Evolutionary conservation across 2,329 filamentous ascomycete genomes (phyloP).

Genomic region (Paecilomyces sp.): DNA sequence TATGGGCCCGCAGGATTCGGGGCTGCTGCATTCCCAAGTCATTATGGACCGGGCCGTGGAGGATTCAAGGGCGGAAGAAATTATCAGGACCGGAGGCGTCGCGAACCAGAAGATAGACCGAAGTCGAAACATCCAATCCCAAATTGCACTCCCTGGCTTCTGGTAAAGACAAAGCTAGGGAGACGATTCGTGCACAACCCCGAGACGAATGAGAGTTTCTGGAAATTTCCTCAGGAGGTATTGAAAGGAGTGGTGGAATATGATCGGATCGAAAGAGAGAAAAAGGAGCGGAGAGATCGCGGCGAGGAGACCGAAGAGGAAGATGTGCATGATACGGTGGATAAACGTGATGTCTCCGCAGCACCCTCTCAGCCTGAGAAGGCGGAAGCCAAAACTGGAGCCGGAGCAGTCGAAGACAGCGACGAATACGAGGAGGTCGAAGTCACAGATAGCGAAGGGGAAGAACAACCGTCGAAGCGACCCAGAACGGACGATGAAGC

Average conservation of each 20-base stretch:
- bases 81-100: constrained; percentile 53
- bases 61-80: constrained; percentile 45
- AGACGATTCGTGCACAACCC: constrained; percentile 87
- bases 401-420: constrained; percentile 46
- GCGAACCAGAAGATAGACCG: constrained; percentile 71
- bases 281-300: constrained; percentile 50
- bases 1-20: constrained; percentile 15
- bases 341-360: not conserved
- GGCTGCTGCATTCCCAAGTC: constrained; percentile 11
- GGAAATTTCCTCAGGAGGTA: constrained; percentile 86
- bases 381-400: constrained; percentile 15
- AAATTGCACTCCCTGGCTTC: constrained; percentile 74
- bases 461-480: constrained; percentile 45
- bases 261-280: constrained; percentile 63
- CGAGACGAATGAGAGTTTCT: constrained; percentile 80
- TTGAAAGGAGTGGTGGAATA: constrained; percentile 67
- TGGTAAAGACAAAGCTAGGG: constrained; percentile 88
- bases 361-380: constrained; percentile 4
- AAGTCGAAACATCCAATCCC: constrained; percentile 73
- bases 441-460: constrained; percentile 55
- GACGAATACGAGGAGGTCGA: constrained; percentile 74
- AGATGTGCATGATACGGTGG: constrained; percentile 12
- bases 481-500: constrained; percentile 45
- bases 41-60: constrained; percentile 38
- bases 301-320: constrained; percentile 18